A percentile compares a stretch with the other conserved stretches of the same genome.
Conservation (phyloP, 169 alveolate genomes). For the Cryptosporidium meleagridis region DNA sequence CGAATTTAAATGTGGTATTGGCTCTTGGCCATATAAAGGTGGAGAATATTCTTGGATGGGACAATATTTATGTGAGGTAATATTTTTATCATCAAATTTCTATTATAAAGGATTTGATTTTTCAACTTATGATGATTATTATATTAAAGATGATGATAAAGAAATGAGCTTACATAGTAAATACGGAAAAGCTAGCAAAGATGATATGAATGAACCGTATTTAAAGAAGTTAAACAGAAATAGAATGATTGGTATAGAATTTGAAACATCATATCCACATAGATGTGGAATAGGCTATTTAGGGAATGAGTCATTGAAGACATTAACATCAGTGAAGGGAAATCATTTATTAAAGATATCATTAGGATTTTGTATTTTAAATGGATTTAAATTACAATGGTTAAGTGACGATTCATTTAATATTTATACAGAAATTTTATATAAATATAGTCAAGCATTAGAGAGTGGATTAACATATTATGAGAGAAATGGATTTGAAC, state of each 20-base stretch:
- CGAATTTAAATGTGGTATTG: slow-evolving; percentile 57
- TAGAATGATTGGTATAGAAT: slow-evolving; percentile 81
- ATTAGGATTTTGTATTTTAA: slow-evolving; percentile 78
- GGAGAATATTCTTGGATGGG: slow-evolving; percentile 53
- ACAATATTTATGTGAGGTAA: slow-evolving; percentile 32
- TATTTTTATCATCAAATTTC: background rate
- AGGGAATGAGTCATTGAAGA: slow-evolving; percentile 76
- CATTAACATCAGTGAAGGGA: slow-evolving; percentile 76
- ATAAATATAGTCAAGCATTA: slow-evolving; percentile 78
- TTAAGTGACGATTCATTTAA: slow-evolving; percentile 81
- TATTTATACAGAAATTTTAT: slow-evolving; percentile 75
- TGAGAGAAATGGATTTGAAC: slow-evolving; percentile 78
- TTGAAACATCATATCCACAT: slow-evolving; percentile 79
- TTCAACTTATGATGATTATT: slow-evolving; percentile 5
- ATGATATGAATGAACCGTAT: background rate
- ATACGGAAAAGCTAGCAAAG: background rate
- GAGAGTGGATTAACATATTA: slow-evolving; percentile 78
- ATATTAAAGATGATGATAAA: background rate
- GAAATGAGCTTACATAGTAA: background rate
- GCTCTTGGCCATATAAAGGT: slow-evolving; percentile 66
- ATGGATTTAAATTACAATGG: slow-evolving; percentile 80
- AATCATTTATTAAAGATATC: slow-evolving; percentile 68
- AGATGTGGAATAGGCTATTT: slow-evolving; percentile 81
- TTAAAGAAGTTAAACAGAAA: slow-evolving; percentile 4
- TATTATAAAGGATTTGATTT: slow-evolving; percentile 6